Base-by-base conservation (phyloP, 352 stramenopile species). In the Globisporangium canariense region DNA sequence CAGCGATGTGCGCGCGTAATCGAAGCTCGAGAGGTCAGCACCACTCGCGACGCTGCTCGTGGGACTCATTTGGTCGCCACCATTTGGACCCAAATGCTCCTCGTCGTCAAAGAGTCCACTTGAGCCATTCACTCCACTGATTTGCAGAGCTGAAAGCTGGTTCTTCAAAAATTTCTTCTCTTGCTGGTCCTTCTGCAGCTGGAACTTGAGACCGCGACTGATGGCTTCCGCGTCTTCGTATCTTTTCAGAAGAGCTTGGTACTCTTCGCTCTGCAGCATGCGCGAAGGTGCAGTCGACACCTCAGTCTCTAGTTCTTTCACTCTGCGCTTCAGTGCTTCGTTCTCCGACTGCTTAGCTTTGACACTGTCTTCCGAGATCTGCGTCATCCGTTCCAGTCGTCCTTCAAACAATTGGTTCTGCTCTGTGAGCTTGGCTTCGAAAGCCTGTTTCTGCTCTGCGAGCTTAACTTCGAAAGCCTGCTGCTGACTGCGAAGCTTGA, bases 151-250 rank as follows among this genome's bases (percentile, higher is more conserved):
- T 3, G 71, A 60, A 2, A 90, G 62, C 52, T 94, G 79, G 64
- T 86, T 87, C 60, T 82, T 78, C 8, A 92, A 54, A 40, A 81
- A 89, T 20, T 88, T 90, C 58, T 92, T 94, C 70, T 92, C 81
- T 25, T 92, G 71, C 51, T 88, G 76, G 20, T 86, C 81, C 52
- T 92, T 91, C 41, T 89, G 71, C 13, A 94, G 57, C 65, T 94
- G 86, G 56, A 86, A 91, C 10, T 78, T 78, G 7, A 91, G 66
- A 20, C 81, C 83, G 4, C 81, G 75, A 45, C 76, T 71, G 47
- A 91, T 88, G 11, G 86, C 83, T 50, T 92, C 86, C 0, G 81
- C 73, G 60, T 92, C 78, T 45, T 94, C 75, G 32, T 63, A 81
- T 30, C 74, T 67, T 51, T 87, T 89, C 32, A 89, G 6, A 16